Base-by-base conservation (phyloP, 495 filamentous ascomycete genomes). In the Xylaria scruposa region DNA sequence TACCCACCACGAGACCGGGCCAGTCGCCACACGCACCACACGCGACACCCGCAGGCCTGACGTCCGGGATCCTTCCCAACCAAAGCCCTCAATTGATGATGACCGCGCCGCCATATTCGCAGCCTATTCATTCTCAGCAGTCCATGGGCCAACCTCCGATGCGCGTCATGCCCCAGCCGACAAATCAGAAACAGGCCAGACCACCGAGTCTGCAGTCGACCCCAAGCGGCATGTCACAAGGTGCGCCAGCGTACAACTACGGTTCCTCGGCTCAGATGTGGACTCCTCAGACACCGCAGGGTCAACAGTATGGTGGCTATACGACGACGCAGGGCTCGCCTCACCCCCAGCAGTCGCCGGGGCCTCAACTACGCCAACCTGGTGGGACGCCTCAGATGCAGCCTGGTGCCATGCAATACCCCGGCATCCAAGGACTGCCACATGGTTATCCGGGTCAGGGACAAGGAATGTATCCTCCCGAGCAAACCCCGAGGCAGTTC, bases 321-420 rank as follows among this genome's bases (percentile, higher is more conserved):
- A 84, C 83, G 17, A 77, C 85, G 4, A 82, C 89, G 19, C 89
- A 91, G 71, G 84, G 84, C 24, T 87, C 88, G 5, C 89, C 81
- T 47, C 86, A 88, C 62, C 84, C 85, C 19, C 85, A 88, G 29
- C 88, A 90, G 42, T 88, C 89, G 46, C 87, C 85, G 8, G 85
- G 88, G 38, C 86, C 89, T 33, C 90, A 90, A 70, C 83, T 90
- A 19, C 90, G 88, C 36, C 91, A 91, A 81, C 88, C 82, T 72
- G 85, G 78, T 80, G 86, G 73, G 72, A 88, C 80, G 60, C 84
- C 88, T 51, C 90, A 91, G 78, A 87, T 91, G 77, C 87, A 90
- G 74, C 84, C 87, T 65, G 84, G 81, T 70, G 82, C 74, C 74
- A 82, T 90, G 78, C 86, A 86, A 67, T 90, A 90, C 70, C 81